Percentiles rank a stretch among this genome's conserved stretches.
Conservation (phyloP, 352 stramenopile species). For the Globisporangium cederbergense region DNA sequence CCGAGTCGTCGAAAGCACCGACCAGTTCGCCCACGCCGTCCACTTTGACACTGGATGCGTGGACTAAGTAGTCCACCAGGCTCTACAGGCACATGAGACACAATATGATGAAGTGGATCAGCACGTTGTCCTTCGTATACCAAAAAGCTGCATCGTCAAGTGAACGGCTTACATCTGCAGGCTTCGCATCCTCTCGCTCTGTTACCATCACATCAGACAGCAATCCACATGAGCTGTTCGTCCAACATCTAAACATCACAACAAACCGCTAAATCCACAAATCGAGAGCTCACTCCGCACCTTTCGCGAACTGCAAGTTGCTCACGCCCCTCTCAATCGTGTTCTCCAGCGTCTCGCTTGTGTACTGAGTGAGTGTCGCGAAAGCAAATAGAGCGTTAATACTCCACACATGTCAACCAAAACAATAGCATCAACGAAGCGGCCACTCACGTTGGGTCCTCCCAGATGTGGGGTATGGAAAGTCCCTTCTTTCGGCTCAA, state of each 20-base stretch:
- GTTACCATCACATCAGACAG: not conserved
- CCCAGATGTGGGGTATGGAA: not conserved
- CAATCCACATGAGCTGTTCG: not conserved
- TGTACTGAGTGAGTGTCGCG: not conserved
- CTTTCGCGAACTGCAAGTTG: constrained; percentile 41
- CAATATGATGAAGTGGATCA: constrained; percentile 1
- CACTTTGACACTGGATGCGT: constrained; percentile 61
- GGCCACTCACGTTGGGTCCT: not conserved
- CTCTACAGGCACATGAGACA: constrained; percentile 27
- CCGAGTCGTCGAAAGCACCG: constrained; percentile 77
- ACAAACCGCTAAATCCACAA: not conserved
- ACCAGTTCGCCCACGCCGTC: constrained; percentile 60
- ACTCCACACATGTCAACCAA: not conserved
- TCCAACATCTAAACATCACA: not conserved
- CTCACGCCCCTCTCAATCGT: constrained; percentile 36
- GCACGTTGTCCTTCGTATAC: not conserved
- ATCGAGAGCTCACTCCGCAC: constrained; percentile 18
- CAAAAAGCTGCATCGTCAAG: not conserved
- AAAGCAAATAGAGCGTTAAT: not conserved
- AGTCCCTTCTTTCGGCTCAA: constrained; percentile 26
- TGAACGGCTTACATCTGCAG: constrained; percentile 41
- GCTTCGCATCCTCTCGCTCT: constrained; percentile 44
- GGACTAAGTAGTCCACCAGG: constrained; percentile 71
- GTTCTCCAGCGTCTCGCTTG: constrained; percentile 7
- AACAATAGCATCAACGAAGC: not conserved